These are phyloP conservation scores for Prunus dulcis DNA, from an alignment of 306 rosid species.

Conservation along the genomic window DNA sequence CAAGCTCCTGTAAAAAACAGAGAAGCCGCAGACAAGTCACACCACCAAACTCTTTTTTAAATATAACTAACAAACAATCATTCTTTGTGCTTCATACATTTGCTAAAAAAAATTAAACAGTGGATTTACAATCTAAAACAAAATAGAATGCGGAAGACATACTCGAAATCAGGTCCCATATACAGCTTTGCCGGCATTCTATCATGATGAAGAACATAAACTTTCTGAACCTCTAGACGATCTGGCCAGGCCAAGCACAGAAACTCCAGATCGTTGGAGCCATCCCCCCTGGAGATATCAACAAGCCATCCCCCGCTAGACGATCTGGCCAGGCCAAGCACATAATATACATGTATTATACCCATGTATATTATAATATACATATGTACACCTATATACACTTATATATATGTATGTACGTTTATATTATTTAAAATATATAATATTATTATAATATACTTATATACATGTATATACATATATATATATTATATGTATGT, in stretches of 20 bases:
- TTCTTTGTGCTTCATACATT: neutral
- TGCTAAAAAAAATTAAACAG: neutral
- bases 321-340: too few relatives aligned
- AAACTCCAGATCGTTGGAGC: slow-evolving; percentile 49
- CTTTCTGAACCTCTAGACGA: slow-evolving; percentile 53
- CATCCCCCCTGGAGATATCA: slow-evolving; percentile 52
- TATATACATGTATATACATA: too few relatives aligned
- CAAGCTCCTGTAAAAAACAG: slow-evolving; percentile 49
- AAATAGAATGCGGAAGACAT: neutral
- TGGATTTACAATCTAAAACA: too few relatives aligned
- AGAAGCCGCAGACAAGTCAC: neutral
- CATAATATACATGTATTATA: too few relatives aligned
- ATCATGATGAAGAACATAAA: slow-evolving; percentile 44
- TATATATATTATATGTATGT: too few relatives aligned
- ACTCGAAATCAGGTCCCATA: slow-evolving; percentile 80
- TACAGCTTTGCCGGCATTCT: slow-evolving; percentile 38
- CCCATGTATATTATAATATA: too few relatives aligned
- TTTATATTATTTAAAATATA: too few relatives aligned
- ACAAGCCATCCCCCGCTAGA: too few relatives aligned
- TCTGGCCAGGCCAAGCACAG: slow-evolving; percentile 82
- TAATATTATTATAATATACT: too few relatives aligned
- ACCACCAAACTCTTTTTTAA: slow-evolving; percentile 14
- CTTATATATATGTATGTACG: too few relatives aligned
- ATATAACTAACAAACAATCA: neutral
- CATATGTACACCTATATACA: too few relatives aligned